These are phyloP conservation scores for Tulasnella sp. DNA, from an alignment of 768 basidiomycete genomes.

Conservation along the genomic window DNA sequence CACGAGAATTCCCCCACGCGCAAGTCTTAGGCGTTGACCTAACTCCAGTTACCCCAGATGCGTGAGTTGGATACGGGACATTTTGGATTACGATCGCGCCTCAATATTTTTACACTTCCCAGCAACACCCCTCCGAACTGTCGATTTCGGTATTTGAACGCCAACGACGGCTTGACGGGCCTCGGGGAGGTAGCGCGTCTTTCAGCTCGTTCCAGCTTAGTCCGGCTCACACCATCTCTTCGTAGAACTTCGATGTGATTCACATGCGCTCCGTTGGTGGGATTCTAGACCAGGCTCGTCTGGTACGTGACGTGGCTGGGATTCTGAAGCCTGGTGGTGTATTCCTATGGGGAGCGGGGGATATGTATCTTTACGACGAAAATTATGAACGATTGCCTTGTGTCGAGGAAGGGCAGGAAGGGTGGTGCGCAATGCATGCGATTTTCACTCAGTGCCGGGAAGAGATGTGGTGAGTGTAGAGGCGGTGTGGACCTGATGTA, in stretches of 20 bases:
- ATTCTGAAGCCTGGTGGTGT: slow-evolving; percentile 17
- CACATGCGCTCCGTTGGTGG: slow-evolving; percentile 8
- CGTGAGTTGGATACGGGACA: neutral
- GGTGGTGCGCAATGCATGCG: slow-evolving; percentile 15
- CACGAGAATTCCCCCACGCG: slow-evolving; percentile 21
- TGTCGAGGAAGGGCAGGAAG: slow-evolving; percentile 23
- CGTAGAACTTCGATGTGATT: slow-evolving; percentile 17
- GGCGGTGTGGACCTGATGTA: neutral
- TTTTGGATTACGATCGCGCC: neutral
- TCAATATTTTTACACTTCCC: no score
- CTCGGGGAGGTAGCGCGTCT: neutral
- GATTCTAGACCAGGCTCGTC: slow-evolving; percentile 4
- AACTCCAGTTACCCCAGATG: neutral
- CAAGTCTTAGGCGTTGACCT: slow-evolving; percentile 22
- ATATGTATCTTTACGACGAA: neutral
- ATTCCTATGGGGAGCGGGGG: neutral
- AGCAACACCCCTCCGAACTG: slow-evolving; percentile 15
- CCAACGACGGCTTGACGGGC: neutral
- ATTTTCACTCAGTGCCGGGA: neutral
- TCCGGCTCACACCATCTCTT: neutral
- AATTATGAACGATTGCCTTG: slow-evolving; percentile 4
- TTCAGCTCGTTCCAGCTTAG: neutral
- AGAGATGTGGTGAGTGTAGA: neutral
- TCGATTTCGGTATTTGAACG: neutral
- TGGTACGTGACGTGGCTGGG: slow-evolving; percentile 15